Percentiles rank a stretch among this genome's conserved stretches.
phyloP scores from a whole-genome alignment of 2,329 filamentous ascomycete species.

The Ophiostoma piceae region DNA sequence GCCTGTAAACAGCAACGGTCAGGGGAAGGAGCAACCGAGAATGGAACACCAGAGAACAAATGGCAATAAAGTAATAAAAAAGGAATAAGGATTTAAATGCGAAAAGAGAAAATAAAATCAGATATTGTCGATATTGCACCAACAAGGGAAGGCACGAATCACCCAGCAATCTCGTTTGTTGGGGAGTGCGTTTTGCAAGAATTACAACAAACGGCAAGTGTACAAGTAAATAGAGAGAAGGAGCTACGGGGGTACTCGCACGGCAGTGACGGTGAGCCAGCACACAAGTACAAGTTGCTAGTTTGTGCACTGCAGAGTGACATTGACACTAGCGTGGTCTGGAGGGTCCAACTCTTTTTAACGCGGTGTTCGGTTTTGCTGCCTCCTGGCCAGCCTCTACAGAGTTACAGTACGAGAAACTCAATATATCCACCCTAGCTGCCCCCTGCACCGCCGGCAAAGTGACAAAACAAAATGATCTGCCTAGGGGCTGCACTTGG shows the following conservation, averaged over 20 bases:
- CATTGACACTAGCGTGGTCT: neutral
- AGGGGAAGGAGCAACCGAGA: constrained; percentile 14
- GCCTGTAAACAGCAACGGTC: constrained; percentile 16
- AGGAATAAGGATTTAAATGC: neutral
- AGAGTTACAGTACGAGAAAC: neutral
- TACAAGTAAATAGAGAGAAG: constrained; percentile 14
- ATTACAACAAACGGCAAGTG: constrained; percentile 11
- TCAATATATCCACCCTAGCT: neutral
- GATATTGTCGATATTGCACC: constrained; percentile 12
- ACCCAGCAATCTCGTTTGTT: constrained; percentile 28
- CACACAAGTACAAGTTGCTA: neutral
- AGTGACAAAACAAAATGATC: constrained; percentile 2
- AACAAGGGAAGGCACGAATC: constrained; percentile 26
- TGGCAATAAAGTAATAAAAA: neutral
- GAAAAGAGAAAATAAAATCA: neutral
- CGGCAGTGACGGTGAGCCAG: constrained; percentile 16
- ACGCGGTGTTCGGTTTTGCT: neutral
- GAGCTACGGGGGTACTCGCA: constrained; percentile 5
- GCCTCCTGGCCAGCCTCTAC: neutral
- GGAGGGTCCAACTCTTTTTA: neutral
- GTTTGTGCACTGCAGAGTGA: neutral
- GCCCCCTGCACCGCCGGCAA: constrained; percentile 4
- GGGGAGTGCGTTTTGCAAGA: constrained; percentile 19
- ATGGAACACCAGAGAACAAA: constrained; percentile 16
- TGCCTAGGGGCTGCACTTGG: constrained; percentile 10